A percentile compares a stretch with the other conserved stretches of the same genome.
Conservation (phyloP, 2,329 filamentous ascomycete genomes). For the Neofusicoccum sp. region DNA sequence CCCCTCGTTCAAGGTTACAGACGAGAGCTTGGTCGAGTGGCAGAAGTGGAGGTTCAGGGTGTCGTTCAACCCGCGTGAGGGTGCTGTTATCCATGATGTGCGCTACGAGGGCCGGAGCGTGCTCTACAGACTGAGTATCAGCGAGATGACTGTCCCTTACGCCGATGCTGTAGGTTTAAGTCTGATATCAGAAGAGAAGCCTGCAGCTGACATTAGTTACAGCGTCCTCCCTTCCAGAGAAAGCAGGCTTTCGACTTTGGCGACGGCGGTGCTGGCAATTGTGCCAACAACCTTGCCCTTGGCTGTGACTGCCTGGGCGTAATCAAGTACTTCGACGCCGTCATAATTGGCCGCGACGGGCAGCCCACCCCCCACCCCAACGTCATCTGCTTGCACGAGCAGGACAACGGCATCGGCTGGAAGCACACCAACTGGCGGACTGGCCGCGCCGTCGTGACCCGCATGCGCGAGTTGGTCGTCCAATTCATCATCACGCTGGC, state of each 20-base stretch:
- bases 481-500: conserved; percentile 70
- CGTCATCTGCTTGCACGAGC: conserved; percentile 69
- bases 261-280: conserved; percentile 67
- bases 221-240: conserved; percentile 63
- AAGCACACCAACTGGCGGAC: conserved; percentile 73
- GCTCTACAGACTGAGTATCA: conserved; percentile 67
- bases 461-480: conserved; percentile 64
- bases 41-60: conserved; percentile 50
- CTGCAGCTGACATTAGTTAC: conserved; percentile 27
- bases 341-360: conserved; percentile 58
- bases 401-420: conserved; percentile 70
- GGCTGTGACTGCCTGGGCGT: conserved; percentile 71
- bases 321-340: conserved; percentile 66
- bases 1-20: conserved; percentile 62
- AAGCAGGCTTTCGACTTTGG: conserved; percentile 76
- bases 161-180: conserved; percentile 6
- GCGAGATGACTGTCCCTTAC: conserved; percentile 59
- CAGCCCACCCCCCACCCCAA: conserved; percentile 58
- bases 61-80: conserved; percentile 52
- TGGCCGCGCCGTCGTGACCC: conserved; percentile 61
- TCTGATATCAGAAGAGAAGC: background rate
- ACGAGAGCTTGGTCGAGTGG: conserved; percentile 49
- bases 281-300: conserved; percentile 67
- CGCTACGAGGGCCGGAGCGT: conserved; percentile 67
- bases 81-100: conserved; percentile 70